Conservation (phyloP, 1,139 yeast species). For the Geotrichum macrosporum region DNA sequence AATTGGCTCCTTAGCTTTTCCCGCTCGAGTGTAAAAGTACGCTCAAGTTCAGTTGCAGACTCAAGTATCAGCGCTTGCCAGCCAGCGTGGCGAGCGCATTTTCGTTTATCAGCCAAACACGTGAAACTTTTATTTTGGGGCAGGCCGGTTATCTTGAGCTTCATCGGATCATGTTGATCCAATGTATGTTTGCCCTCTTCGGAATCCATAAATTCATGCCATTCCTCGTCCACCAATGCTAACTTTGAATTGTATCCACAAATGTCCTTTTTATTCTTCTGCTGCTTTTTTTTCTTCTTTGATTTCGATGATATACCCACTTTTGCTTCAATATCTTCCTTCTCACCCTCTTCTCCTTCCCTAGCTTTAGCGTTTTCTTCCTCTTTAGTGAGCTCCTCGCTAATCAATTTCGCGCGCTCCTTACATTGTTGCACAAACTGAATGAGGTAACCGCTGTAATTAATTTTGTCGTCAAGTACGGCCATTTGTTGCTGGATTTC, state of each 20-base stretch:
- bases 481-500: constrained; percentile 28
- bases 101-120: constrained; percentile 60
- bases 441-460: constrained; percentile 21
- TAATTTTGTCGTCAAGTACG: constrained; percentile 23
- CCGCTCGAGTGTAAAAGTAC: constrained; percentile 38
- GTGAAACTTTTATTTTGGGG: constrained; percentile 32
- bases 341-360: constrained; percentile 22
- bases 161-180: constrained; percentile 15
- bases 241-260: constrained; percentile 43
- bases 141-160: background rate
- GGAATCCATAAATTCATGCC: constrained; percentile 21
- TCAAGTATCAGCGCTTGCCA: constrained; percentile 60
- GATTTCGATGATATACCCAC: constrained; percentile 2
- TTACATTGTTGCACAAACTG: constrained; percentile 21
- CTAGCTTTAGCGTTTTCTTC: constrained; percentile 4
- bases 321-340: constrained; percentile 12
- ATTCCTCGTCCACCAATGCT: constrained; percentile 29
- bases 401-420: constrained; percentile 20
- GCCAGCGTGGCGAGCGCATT: constrained; percentile 61
- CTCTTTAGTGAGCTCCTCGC: constrained; percentile 20
- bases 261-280: constrained; percentile 35
- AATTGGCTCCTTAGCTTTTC: constrained; percentile 20
- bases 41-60: constrained; percentile 39
- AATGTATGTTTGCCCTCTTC: constrained; percentile 8
- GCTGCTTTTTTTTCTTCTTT: constrained; percentile 14